Percentiles rank a stretch among this genome's conserved stretches.
Conservation (phyloP, 805 yeast genomes). For the Starmerella sirachaensis region DNA sequence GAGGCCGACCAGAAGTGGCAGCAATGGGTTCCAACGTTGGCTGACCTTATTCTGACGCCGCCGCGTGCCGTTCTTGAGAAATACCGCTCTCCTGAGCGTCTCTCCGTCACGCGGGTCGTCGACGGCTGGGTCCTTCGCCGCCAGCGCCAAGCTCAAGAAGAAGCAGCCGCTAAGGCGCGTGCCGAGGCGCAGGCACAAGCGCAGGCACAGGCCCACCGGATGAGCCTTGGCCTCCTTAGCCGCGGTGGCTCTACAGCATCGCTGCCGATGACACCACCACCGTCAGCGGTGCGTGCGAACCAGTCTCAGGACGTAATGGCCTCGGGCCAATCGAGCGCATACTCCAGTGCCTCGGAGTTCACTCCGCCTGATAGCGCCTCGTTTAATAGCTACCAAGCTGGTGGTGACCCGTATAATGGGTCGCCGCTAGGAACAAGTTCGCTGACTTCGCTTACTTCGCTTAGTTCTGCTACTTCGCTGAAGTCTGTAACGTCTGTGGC, state of each 20-base stretch:
- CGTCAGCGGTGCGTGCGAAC: conserved; percentile 24
- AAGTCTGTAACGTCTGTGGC: conserved; percentile 9
- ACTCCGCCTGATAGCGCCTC: conserved; percentile 16
- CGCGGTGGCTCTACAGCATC: conserved; percentile 15
- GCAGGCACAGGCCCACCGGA: conserved; percentile 7
- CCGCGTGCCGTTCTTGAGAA: conserved; percentile 31
- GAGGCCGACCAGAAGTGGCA: conserved; percentile 24
- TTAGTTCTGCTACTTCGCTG: conserved; percentile 16
- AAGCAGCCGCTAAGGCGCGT: conserved; percentile 15
- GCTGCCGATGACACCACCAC: conserved; percentile 28
- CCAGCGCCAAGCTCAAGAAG: conserved; percentile 24
- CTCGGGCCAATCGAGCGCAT: neutral
- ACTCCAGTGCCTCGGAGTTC: conserved; percentile 10
- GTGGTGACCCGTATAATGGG: conserved; percentile 10
- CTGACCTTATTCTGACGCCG: conserved; percentile 29
- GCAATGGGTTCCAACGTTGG: conserved; percentile 24
- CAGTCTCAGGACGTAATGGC: too few species aligned
- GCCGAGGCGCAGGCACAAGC: conserved; percentile 16
- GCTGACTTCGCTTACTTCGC: conserved; percentile 16
- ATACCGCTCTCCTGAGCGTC: conserved; percentile 27
- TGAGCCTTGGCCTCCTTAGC: conserved; percentile 8
- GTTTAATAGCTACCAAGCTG: neutral
- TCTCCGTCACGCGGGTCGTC: conserved; percentile 28
- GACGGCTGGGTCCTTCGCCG: conserved; percentile 26
- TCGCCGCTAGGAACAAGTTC: conserved; percentile 19